Conservation (phyloP, 257 asterid species). For the Gynochthodes officinalis region DNA sequence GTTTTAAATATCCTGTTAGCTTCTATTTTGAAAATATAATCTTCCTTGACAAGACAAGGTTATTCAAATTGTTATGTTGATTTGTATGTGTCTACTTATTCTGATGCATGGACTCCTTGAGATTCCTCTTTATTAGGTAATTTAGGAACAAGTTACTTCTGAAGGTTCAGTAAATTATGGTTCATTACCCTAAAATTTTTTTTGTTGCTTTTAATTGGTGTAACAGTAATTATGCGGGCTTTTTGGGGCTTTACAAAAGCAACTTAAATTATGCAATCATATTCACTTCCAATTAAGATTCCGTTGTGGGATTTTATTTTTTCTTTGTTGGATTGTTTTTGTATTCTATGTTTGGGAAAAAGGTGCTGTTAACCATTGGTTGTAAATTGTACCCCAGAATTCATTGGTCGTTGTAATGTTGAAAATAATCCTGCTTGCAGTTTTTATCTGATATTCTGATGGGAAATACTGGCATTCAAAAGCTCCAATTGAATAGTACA, state of each 20-base stretch:
- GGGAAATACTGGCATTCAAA: slow-evolving; percentile 75
- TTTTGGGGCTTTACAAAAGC: not conserved
- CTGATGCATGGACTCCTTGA: not conserved
- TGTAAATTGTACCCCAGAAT: not conserved
- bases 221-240: not conserved
- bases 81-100: not conserved
- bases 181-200: not conserved
- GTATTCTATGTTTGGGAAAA: not conserved
- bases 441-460: slow-evolving; percentile 60
- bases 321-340: not conserved
- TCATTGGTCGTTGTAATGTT: slow-evolving; percentile 12
- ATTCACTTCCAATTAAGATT: not conserved
- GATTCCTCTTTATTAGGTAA: not conserved
- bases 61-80: not conserved
- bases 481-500: slow-evolving; percentile 79
- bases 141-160: not conserved
- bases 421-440: slow-evolving; percentile 40
- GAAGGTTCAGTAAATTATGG: not conserved
- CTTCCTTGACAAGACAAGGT: not conserved
- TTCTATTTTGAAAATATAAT: not conserved
- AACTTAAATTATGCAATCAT: not conserved
- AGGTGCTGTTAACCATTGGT: not conserved
- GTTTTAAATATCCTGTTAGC: not conserved
- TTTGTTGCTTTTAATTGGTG: not conserved
- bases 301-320: not conserved